A percentile compares a stretch with the other conserved stretches of the same genome.
These are phyloP conservation scores for Trichoderma endophyticum DNA, from an alignment of 2,329 filamentous ascomycete species.

Conservation along the genomic window DNA sequence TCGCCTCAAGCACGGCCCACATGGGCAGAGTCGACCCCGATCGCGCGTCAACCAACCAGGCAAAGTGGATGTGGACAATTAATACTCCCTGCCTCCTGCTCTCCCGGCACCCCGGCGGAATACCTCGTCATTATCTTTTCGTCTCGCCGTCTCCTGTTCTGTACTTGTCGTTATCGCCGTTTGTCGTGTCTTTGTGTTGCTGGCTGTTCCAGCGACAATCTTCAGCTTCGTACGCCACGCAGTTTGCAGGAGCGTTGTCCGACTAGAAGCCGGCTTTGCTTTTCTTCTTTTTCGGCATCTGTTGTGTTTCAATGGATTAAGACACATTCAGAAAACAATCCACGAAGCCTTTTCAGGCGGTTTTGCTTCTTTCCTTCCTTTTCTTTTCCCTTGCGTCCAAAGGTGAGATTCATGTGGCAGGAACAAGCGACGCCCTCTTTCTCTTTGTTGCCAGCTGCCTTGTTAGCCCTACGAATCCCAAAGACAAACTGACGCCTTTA, in stretches of 20 bases:
- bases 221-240: constrained; percentile 4
- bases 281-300: neutral
- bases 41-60: constrained; percentile 18
- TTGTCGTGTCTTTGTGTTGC: neutral
- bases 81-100: constrained; percentile 17
- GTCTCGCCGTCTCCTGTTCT: constrained; percentile 16
- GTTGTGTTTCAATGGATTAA: constrained; percentile 11
- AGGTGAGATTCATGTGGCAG: constrained; percentile 15
- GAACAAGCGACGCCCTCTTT: neutral
- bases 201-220: constrained; percentile 1
- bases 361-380: constrained; percentile 16
- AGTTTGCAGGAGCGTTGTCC: neutral
- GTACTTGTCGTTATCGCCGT: neutral
- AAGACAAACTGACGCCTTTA: neutral
- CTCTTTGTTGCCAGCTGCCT: neutral
- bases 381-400: constrained; percentile 1
- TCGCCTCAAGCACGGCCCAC: constrained; percentile 20
- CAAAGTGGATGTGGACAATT: constrained; percentile 18
- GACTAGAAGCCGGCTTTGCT: neutral
- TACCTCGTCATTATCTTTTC: constrained; percentile 17
- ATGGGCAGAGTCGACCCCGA: constrained; percentile 17
- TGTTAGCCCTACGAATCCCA: neutral
- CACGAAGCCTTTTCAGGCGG: neutral
- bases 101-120: constrained; percentile 5
- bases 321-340: neutral